Conservation (phyloP, 2,329 filamentous ascomycete species). For the Harringtonia aguacate region DNA sequence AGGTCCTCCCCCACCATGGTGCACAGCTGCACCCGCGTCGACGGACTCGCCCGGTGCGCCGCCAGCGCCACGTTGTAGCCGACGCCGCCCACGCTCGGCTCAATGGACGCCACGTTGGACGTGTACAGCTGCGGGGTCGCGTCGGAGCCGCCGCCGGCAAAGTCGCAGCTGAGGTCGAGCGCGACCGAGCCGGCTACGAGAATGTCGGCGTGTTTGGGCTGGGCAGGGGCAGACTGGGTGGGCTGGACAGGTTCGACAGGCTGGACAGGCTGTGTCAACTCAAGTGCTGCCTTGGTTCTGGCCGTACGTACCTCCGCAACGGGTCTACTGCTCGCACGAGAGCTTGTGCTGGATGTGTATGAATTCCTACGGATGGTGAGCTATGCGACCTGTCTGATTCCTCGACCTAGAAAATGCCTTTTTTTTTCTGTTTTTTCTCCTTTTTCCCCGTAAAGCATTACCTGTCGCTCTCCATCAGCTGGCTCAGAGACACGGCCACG, state of each 20-base stretch:
- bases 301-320: not conserved
- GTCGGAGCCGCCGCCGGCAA: conserved; percentile 23
- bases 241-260: too few species aligned
- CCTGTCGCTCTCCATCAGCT: conserved; percentile 5
- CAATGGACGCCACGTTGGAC: conserved; percentile 76
- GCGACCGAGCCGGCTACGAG: conserved; percentile 86
- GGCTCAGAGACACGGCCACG: conserved; percentile 37
- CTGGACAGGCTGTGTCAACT: too few species aligned
- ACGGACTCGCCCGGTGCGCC: conserved; percentile 55
- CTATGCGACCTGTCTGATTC: not conserved
- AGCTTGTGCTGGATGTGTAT: conserved; percentile 1
- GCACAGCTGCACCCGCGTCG: conserved; percentile 57
- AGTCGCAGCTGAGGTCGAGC: conserved; percentile 80
- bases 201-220: conserved; percentile 41
- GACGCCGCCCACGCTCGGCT: conserved; percentile 79
- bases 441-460: not conserved
- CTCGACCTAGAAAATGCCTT: not conserved
- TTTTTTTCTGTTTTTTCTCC: too few species aligned
- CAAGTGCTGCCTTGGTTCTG: not conserved
- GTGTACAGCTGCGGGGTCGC: conserved; percentile 52
- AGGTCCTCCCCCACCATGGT: conserved; percentile 73
- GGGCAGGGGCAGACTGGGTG: too few species aligned
- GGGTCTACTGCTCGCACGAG: not conserved
- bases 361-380: not conserved
- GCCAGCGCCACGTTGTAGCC: conserved; percentile 86